Conservation (phyloP, 2,329 filamentous ascomycete genomes). For the Periconia sp. region DNA sequence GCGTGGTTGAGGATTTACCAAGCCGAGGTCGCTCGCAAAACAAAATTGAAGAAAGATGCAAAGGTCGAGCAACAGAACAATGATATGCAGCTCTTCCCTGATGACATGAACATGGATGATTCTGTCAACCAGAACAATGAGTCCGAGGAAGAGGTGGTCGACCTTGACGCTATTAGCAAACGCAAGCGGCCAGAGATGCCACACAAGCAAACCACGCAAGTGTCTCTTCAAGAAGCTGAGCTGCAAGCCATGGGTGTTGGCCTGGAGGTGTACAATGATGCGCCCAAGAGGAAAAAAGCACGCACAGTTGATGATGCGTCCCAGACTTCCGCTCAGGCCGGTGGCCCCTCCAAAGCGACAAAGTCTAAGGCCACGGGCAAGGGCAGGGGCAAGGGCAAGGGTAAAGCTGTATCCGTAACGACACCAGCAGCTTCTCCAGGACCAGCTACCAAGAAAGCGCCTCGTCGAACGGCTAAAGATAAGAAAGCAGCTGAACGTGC, state of each 20-base stretch:
- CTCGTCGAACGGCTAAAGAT: constrained; percentile 16
- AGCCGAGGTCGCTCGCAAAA: constrained; percentile 17
- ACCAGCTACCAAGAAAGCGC: constrained; percentile 2
- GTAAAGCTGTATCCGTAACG: too few species aligned
- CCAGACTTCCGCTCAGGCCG: not conserved
- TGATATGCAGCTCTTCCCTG: not conserved
- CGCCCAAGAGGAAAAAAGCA: constrained; percentile 22
- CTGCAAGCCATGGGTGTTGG: constrained; percentile 31
- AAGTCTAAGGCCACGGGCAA: constrained; percentile 7
- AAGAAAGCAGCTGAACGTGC: constrained; percentile 19
- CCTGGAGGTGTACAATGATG: constrained; percentile 24
- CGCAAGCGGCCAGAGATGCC: not conserved
- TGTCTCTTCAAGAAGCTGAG: constrained; percentile 30
- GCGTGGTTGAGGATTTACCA: constrained; percentile 29
- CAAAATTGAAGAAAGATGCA: constrained; percentile 17
- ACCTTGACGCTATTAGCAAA: not conserved
- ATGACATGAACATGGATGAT: not conserved
- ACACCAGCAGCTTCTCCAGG: not conserved
- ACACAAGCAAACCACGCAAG: constrained; percentile 1
- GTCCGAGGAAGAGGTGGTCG: not conserved
- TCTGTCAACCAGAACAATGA: not conserved
- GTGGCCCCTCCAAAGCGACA: constrained; percentile 1
- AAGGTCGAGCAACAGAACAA: constrained; percentile 6
- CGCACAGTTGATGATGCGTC: not conserved
- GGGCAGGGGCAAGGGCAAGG: not conserved